These are phyloP conservation scores for Gossypium mustelinum DNA, from an alignment of 345 rosid genomes.

Conservation along the genomic window DNA sequence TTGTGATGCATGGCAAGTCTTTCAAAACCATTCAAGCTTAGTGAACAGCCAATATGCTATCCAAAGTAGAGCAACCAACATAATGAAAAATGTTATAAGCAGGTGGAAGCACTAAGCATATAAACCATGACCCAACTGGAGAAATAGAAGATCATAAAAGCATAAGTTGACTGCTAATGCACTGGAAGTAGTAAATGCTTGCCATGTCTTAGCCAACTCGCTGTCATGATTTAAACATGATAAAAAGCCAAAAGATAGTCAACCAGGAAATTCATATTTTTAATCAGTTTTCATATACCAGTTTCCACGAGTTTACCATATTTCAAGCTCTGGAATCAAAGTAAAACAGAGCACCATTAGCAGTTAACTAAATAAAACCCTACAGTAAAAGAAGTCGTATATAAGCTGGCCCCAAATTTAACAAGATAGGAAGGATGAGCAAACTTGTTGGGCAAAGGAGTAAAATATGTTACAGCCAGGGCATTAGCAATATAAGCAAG, in stretches of 20 bases:
- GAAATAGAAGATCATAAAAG: constrained; percentile 2
- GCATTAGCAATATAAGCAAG: not conserved
- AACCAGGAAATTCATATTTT: not conserved
- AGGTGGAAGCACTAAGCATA: constrained; percentile 2
- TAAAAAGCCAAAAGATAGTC: not conserved
- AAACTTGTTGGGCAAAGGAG: not conserved
- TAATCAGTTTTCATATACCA: not conserved
- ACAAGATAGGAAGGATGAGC: not conserved
- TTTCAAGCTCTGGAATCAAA: not conserved
- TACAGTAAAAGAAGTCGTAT: not conserved
- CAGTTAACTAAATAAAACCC: not conserved
- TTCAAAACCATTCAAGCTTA: not conserved
- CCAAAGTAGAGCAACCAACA: not conserved
- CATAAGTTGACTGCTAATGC: not conserved
- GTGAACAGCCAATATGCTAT: not conserved
- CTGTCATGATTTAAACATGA: not conserved
- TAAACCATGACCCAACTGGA: not conserved
- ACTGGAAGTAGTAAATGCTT: not conserved
- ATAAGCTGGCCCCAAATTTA: not conserved
- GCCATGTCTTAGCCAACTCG: not conserved
- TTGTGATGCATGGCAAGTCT: not conserved
- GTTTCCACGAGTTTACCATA: not conserved
- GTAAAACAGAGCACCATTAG: not conserved
- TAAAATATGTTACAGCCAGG: not conserved
- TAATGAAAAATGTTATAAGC: not conserved